Conservation (phyloP, 1,139 yeast genomes). For the Kodamaea derodonti region DNA sequence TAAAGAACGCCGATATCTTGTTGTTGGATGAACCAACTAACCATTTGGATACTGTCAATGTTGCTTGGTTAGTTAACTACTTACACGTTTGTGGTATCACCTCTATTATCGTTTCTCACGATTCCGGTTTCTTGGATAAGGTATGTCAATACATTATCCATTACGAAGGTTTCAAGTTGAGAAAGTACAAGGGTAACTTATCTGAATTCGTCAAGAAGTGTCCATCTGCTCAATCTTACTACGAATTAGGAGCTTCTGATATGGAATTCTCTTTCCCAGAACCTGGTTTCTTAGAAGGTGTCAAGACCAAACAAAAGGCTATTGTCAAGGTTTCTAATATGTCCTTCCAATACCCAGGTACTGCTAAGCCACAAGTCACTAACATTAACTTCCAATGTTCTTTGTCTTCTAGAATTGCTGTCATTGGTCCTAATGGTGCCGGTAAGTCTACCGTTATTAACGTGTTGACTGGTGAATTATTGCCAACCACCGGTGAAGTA, state of each 20-base stretch:
- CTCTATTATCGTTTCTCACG: slow-evolving; percentile 97
- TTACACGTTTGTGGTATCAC: slow-evolving; percentile 97
- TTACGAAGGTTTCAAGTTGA: slow-evolving; percentile 99
- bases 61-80: slow-evolving; percentile 99
- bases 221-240: slow-evolving; percentile 98
- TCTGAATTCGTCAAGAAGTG: slow-evolving; percentile 97
- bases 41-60: slow-evolving; percentile 99
- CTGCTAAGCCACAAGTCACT: slow-evolving; percentile 86
- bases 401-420: slow-evolving; percentile 98
- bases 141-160: slow-evolving; percentile 97
- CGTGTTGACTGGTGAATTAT: slow-evolving; percentile 98
- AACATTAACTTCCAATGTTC: slow-evolving; percentile 98
- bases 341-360: slow-evolving; percentile 99
- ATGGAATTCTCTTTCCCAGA: slow-evolving; percentile 96
- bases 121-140: slow-evolving; percentile 98
- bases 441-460: slow-evolving; percentile 99
- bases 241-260: slow-evolving; percentile 97
- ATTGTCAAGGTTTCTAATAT: slow-evolving; percentile 95
- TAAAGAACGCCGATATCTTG: slow-evolving; percentile 96
- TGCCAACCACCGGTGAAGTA: slow-evolving; percentile 97
- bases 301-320: slow-evolving; percentile 99
- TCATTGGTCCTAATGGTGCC: slow-evolving; percentile 99
- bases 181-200: slow-evolving; percentile 99
- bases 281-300: slow-evolving; percentile 99
- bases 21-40: slow-evolving; percentile 99